Evolutionary conservation across 2,329 filamentous ascomycete genomes (phyloP).

Genomic region (Xylaria sp.): DNA sequence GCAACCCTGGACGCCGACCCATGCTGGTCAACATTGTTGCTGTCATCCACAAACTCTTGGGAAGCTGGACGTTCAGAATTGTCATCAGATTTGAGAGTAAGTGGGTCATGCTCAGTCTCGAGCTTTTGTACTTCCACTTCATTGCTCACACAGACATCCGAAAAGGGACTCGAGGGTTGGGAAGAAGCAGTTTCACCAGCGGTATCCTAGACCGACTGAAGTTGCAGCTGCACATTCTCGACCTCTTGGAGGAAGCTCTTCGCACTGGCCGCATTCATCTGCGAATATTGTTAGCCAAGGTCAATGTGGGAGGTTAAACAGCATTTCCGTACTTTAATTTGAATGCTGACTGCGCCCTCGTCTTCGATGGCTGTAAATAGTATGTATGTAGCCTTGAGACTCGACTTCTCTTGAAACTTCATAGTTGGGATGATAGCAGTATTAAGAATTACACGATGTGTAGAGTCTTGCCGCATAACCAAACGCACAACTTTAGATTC

Average conservation of each 20-base stretch:
- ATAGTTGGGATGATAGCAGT: constrained; percentile 82
- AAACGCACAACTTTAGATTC: constrained; percentile 73
- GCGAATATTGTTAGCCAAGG: constrained; percentile 10
- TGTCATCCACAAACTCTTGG: constrained; percentile 4
- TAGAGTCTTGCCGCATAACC: constrained; percentile 91
- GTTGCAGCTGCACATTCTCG: constrained; percentile 62
- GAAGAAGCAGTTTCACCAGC: constrained; percentile 30
- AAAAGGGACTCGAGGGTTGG: constrained; percentile 4
- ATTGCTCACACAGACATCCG: not conserved
- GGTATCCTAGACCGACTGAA: constrained; percentile 53
- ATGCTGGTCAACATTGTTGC: not conserved
- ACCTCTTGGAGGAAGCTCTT: constrained; percentile 64
- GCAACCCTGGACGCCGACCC: not conserved
- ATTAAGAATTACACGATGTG: constrained; percentile 87
- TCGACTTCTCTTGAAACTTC: constrained; percentile 81
- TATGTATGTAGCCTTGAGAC: constrained; percentile 76
- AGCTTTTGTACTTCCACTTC: not conserved
- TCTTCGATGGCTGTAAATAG: constrained; percentile 73
- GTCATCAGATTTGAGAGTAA: not conserved
- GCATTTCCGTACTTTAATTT: constrained; percentile 65
- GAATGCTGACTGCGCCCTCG: constrained; percentile 66
- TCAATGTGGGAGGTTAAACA: not conserved
- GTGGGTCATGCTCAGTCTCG: not conserved
- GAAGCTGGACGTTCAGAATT: constrained; percentile 3
- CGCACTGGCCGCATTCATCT: constrained; percentile 67